phyloP scores from a whole-genome alignment of 345 rosid species.

The Citrus glauca region DNA sequence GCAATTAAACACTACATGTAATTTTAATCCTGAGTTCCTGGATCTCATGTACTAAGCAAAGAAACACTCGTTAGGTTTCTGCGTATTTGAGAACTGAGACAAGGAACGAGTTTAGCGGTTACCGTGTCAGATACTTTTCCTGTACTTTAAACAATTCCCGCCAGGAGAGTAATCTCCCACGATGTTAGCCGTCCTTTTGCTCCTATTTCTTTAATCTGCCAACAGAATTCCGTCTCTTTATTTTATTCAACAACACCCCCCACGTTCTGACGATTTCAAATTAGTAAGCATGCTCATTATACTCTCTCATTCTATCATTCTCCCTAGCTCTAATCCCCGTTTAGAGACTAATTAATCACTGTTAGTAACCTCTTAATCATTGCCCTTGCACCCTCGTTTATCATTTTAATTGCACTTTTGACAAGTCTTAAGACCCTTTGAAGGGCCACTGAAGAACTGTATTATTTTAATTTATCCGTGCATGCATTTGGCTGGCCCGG shows the following conservation, averaged over 20 bases:
- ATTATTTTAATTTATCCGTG: constrained; percentile 31
- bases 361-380: constrained; percentile 20
- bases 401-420: constrained; percentile 17
- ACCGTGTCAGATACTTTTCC: constrained; percentile 28
- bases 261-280: constrained; percentile 42
- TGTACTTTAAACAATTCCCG: constrained; percentile 6
- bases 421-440: constrained; percentile 16
- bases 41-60: neutral
- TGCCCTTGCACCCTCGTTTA: constrained; percentile 7
- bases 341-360: constrained; percentile 12
- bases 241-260: constrained; percentile 25
- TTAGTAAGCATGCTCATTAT: neutral
- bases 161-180: constrained; percentile 36
- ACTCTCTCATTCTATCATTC: neutral
- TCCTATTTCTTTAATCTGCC: constrained; percentile 14
- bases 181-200: constrained; percentile 41
- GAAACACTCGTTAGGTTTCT: constrained; percentile 24
- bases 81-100: constrained; percentile 23
- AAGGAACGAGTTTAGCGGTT: constrained; percentile 39
- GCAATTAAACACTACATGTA: too few relatives aligned
- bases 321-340: neutral
- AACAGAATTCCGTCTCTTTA: constrained; percentile 12
- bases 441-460: constrained; percentile 7
- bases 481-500: constrained; percentile 26
- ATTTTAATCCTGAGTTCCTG: neutral